These are phyloP conservation scores for Blastomyces silverae DNA, from an alignment of 2,329 filamentous ascomycete species.

Conservation along the genomic window DNA sequence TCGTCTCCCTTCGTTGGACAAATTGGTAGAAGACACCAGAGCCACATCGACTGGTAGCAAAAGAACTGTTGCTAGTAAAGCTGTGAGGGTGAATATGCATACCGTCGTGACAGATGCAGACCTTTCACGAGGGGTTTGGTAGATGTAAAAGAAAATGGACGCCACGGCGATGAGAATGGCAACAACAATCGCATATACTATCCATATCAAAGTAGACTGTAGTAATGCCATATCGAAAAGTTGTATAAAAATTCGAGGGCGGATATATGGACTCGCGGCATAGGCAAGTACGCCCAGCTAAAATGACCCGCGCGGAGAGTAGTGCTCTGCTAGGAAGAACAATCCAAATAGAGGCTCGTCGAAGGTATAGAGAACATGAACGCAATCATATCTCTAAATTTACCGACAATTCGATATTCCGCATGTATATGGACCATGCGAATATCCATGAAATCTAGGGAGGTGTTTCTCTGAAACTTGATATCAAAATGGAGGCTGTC, in stretches of 20 bases:
- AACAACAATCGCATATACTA: conserved; percentile 79
- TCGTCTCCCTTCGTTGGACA: conserved; percentile 67
- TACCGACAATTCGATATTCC: not conserved
- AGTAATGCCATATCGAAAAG: conserved; percentile 56
- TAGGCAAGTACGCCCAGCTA: not conserved
- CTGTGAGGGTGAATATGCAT: conserved; percentile 78
- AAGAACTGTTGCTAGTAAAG: conserved; percentile 83
- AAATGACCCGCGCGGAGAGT: not conserved
- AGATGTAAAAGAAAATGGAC: conserved; percentile 80
- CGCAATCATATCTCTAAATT: not conserved
- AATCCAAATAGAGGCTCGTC: not conserved
- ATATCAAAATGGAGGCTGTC: not conserved
- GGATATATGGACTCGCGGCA: conserved; percentile 1
- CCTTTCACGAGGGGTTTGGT: conserved; percentile 82
- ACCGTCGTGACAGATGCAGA: conserved; percentile 74
- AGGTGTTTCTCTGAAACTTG: not conserved
- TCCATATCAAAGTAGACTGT: conserved; percentile 89
- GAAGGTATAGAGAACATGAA: not conserved
- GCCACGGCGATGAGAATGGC: conserved; percentile 68
- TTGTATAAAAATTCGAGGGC: not conserved
- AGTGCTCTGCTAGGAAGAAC: not conserved
- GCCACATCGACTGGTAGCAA: conserved; percentile 93
- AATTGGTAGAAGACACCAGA: conserved; percentile 80
- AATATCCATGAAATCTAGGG: not conserved
- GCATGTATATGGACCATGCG: not conserved